Base-by-base conservation (phyloP, 2,329 filamentous ascomycete species). In the Talaromyces sp. region DNA sequence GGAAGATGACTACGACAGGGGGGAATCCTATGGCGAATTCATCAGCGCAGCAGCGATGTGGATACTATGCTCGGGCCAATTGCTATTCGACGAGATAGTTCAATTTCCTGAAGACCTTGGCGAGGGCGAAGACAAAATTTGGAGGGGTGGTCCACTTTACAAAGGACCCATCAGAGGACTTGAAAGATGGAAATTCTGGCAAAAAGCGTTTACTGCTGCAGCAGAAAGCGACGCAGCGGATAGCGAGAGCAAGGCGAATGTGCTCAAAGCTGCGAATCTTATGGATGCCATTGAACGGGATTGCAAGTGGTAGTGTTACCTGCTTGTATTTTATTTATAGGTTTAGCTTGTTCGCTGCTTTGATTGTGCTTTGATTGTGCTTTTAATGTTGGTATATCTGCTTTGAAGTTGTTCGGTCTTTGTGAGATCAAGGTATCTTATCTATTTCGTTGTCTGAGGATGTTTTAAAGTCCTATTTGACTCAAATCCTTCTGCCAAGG, bases 361-460 rank as follows among this genome's bases (percentile, higher is more conserved):
- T n/a, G n/a, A n/a, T 38, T n/a, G 35, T 38, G 35, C 12, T n/a
- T 38, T 38, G n/a, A n/a, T 38, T n/a, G 35, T 38, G 35, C 12
- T n/a, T 38, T 38, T 8, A 38, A 38, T 38, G 35, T 38, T n/a
- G 35, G 14, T n/a, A 2, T 17, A 35, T 35, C 17, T 35, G 14
- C 6, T 14, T 38, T 38, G 8, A 6, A 14, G 17, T 38, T 38
- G 3, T 38, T 35, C 32, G 11, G 17, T 38, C 4, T 38, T 14
- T 38, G n/a, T 8, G 35, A 38, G 7, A 38, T 29, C 72, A 71
- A 1, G 4, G 14, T 38, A 17, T 3, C n/a, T 38, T 38, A 38
- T 7, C 9, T 38, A 38, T 7, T n/a, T 38, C 35, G 9, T n/a
- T 38, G n/a, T n/a, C 35, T 38, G 17, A 8, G 17, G 32, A 14